Conservation (phyloP, 2,329 filamentous ascomycete species). For the Aspergillus amoenus region DNA sequence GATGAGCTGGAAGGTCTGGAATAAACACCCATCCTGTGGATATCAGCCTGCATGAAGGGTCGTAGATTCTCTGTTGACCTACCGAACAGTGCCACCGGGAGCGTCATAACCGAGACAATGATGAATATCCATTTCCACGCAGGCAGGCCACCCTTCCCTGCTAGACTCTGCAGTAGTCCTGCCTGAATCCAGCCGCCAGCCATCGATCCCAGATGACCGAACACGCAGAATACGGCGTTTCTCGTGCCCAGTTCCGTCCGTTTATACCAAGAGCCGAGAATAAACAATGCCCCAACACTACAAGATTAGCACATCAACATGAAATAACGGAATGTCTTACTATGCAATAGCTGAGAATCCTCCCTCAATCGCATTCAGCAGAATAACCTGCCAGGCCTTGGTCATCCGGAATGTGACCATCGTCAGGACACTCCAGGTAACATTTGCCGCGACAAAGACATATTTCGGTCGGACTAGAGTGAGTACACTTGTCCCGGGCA, state of each 20-base stretch:
- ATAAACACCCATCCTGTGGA: conserved; percentile 45
- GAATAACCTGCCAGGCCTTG: conserved; percentile 45
- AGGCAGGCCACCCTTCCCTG: conserved; percentile 36
- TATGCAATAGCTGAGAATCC: conserved; percentile 47
- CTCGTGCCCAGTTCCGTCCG: conserved; percentile 44
- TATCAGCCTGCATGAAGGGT: neutral
- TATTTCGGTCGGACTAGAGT: conserved; percentile 41
- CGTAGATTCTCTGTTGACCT: neutral
- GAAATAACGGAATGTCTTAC: conserved; percentile 20
- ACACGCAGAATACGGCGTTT: conserved; percentile 35
- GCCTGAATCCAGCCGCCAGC: conserved; percentile 49
- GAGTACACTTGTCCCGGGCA: conserved; percentile 45
- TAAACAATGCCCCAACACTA: conserved; percentile 46
- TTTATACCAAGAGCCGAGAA: conserved; percentile 48
- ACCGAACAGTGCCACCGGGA: conserved; percentile 45
- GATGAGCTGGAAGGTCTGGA: conserved; percentile 44
- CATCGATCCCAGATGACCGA: conserved; percentile 47
- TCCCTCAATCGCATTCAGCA: conserved; percentile 47
- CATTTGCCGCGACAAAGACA: conserved; percentile 46
- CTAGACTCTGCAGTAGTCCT: conserved; percentile 37
- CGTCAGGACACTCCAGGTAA: conserved; percentile 46
- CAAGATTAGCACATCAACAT: neutral
- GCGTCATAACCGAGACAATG: conserved; percentile 44
- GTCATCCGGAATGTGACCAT: conserved; percentile 45
- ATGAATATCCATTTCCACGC: conserved; percentile 49